Conservation (phyloP, 1,284 basidiomycete species). For the Porodaedalea pini region DNA sequence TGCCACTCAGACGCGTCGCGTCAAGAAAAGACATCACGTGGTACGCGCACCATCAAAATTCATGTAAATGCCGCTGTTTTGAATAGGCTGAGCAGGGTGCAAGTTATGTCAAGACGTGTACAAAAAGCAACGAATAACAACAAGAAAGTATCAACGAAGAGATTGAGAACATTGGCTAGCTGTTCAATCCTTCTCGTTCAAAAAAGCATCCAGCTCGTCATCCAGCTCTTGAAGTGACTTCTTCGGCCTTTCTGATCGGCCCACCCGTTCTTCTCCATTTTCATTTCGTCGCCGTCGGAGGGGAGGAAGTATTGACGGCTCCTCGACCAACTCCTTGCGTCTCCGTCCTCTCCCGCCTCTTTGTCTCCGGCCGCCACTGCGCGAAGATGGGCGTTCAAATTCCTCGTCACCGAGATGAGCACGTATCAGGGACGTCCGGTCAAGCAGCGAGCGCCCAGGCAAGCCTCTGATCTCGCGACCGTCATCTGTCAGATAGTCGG, state of each 20-base stretch:
- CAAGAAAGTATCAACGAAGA: background rate
- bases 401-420: slow-evolving; percentile 25
- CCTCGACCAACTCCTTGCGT: slow-evolving; percentile 5
- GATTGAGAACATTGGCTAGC: background rate
- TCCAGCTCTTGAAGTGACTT: slow-evolving; percentile 71
- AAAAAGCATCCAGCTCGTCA: slow-evolving; percentile 72
- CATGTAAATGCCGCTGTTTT: too few species aligned
- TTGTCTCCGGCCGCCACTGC: slow-evolving; percentile 1
- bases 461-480: slow-evolving; percentile 7
- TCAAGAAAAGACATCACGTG: background rate
- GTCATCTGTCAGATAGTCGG: slow-evolving; percentile 48
- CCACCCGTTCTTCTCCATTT: slow-evolving; percentile 21
- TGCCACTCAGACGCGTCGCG: background rate
- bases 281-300: slow-evolving; percentile 18
- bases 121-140: background rate
- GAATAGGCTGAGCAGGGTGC: background rate
- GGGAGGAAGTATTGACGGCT: background rate
- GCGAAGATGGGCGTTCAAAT: slow-evolving; percentile 31
- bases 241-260: slow-evolving; percentile 38
- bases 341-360: slow-evolving; percentile 18
- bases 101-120: background rate
- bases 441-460: slow-evolving; percentile 48
- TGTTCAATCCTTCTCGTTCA: slow-evolving; percentile 38
- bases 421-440: slow-evolving; percentile 50
- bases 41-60: too few species aligned